These are phyloP conservation scores for Lentinula aciculospora DNA, from an alignment of 768 basidiomycete genomes.

Conservation along the genomic window DNA sequence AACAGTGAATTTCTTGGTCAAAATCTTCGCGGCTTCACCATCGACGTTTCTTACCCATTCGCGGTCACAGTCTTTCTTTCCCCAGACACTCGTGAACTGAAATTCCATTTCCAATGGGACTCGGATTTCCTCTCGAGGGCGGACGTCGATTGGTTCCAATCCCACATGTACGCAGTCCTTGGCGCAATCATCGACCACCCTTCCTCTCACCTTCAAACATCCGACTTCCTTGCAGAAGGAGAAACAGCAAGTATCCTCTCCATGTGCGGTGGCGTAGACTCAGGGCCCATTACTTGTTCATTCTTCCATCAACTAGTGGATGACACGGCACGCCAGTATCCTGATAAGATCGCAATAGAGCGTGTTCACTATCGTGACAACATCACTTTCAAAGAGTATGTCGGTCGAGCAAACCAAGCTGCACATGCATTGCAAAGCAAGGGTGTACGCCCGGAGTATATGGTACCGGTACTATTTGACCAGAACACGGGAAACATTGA, in stretches of 20 bases:
- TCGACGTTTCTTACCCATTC: background rate
- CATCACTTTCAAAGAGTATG: conserved; percentile 9
- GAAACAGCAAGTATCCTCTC: background rate
- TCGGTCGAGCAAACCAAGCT: background rate
- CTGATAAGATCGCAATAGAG: background rate
- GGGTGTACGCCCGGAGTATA: background rate
- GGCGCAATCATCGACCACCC: background rate
- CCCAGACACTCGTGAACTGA: background rate
- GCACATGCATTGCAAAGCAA: conserved; percentile 1
- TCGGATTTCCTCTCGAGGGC: background rate
- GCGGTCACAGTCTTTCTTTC: background rate
- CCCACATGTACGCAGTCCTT: background rate
- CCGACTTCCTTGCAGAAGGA: background rate
- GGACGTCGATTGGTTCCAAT: background rate
- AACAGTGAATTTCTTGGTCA: background rate
- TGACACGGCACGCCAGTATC: background rate
- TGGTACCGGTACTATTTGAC: conserved; percentile 7
- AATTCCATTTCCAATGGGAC: conserved; percentile 1
- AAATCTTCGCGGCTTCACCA: background rate
- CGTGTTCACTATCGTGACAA: background rate
- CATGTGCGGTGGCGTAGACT: background rate
- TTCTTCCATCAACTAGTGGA: background rate
- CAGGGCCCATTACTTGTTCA: background rate
- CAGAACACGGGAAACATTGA: conserved; percentile 7
- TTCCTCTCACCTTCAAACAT: background rate